Evolutionary conservation across 2,329 filamentous ascomycete genomes (phyloP).

Genomic region (Scedosporium boydii): DNA sequence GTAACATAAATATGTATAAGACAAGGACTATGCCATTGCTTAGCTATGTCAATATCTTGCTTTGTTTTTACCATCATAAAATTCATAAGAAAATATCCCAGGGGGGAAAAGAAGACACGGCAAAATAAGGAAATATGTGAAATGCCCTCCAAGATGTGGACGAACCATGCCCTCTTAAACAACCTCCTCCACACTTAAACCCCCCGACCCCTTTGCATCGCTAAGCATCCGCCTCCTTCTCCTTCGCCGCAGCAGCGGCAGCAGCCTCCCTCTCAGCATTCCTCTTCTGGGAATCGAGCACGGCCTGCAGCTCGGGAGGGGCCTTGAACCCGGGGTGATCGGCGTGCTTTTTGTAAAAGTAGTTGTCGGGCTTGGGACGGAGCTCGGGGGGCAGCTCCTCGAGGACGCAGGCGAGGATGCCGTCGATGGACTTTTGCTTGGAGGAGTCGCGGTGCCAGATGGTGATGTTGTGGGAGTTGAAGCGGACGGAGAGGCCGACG

Average conservation of each 20-base stretch:
- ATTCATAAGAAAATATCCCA: not conserved
- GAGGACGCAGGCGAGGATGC: constrained; percentile 62
- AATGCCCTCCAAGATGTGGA: not conserved
- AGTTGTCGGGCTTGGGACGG: constrained; percentile 59
- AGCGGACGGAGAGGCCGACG: constrained; percentile 76
- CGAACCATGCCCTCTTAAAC: not conserved
- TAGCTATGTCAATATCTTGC: no score
- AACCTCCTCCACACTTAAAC: not conserved
- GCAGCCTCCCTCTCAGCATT: constrained; percentile 15
- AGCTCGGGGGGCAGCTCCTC: constrained; percentile 65
- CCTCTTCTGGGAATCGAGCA: constrained; percentile 45
- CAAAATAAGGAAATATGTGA: not conserved
- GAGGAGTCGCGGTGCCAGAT: constrained; percentile 88
- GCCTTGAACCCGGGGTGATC: constrained; percentile 77
- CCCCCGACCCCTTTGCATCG: not conserved
- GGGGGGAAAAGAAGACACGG: not conserved
- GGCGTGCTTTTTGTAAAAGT: constrained; percentile 82
- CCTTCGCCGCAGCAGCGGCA: constrained; percentile 10
- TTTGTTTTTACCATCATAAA: not conserved
- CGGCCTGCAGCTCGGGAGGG: constrained; percentile 47
- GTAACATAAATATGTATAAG: no score
- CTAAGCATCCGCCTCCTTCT: not conserved
- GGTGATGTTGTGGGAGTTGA: constrained; percentile 80
- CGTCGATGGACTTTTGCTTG: constrained; percentile 69
- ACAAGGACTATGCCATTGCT: no score